Percentiles rank a stretch among this genome's conserved stretches.
These are phyloP conservation scores for Naegleria fowleri DNA, from an alignment of 208 protist genomes.

Conservation along the genomic window DNA sequence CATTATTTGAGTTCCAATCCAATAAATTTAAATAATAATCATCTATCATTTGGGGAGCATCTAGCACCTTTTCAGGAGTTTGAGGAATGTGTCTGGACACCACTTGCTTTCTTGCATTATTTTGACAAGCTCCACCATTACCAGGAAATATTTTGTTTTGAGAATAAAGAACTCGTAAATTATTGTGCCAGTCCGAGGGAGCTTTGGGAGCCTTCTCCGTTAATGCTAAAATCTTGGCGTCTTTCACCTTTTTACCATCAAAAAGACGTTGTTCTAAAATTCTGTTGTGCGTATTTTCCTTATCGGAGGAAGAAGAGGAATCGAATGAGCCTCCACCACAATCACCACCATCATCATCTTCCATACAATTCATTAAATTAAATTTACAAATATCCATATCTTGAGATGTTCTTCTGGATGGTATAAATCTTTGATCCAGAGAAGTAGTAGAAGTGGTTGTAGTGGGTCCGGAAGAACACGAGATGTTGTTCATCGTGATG, in stretches of 20 bases:
- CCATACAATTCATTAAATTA: conserved; percentile 41
- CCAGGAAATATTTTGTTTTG: conserved; percentile 45
- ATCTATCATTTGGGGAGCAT: conserved; percentile 94
- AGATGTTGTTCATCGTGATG: not conserved
- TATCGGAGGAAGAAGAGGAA: conserved; percentile 25
- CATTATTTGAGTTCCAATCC: conserved; percentile 83
- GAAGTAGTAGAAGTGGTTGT: conserved; percentile 59
- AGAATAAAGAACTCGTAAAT: conserved; percentile 62
- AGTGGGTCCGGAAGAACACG: conserved; percentile 46
- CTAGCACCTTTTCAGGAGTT: conserved; percentile 88
- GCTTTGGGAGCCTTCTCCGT: conserved; percentile 62
- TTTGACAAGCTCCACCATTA: not conserved
- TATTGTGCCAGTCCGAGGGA: conserved; percentile 46
- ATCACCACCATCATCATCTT: not conserved
- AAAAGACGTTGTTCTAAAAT: conserved; percentile 7
- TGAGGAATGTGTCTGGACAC: conserved; percentile 66
- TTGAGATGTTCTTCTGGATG: not conserved
- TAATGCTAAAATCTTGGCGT: conserved; percentile 66
- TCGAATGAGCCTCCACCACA: not conserved
- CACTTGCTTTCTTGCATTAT: not conserved
- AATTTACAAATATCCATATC: conserved; percentile 39
- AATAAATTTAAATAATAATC: conserved; percentile 99
- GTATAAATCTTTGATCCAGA: not conserved
- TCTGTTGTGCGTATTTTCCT: conserved; percentile 31
- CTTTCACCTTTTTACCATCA: conserved; percentile 3